Base-by-base conservation (phyloP, 805 yeast species). In the Candida caryicola region DNA sequence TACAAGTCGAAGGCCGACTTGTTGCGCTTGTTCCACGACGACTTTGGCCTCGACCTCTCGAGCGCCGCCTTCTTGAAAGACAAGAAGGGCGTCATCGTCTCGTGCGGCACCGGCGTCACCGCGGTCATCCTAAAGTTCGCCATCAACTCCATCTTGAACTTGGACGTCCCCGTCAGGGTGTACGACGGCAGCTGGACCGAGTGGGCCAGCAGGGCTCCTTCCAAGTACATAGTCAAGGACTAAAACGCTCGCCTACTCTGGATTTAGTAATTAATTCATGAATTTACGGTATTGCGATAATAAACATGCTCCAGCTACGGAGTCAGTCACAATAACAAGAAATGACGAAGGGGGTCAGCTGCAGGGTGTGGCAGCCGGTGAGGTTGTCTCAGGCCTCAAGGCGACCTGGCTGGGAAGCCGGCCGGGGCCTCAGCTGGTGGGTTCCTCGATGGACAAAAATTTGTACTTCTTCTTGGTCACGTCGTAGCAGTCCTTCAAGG, bases 91-190 rank as follows among this genome's bases (percentile, higher is more conserved):
- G 79, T 85, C 14, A 79, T 93, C 34, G 85, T 84, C 28, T 79
- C 86, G 86, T 93, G 99, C 58, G 99, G 98, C 19, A 83, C 97
- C 0, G 99, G 98, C 32, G 97, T 93, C 34, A 82, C 97, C 8
- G 98, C 97, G 1, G 87, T 91, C 46, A 80, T 93, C 29, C 73
- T 46, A 32, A 83, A 85, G 60, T 67, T 83, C 6, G 98, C 95
- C 40, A 55, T 69, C 31, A 64, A 73, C 34, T 54, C 61, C 4
- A 52, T 71, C 12, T 56, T 62, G 26, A 61, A 66, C 8, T 51
- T 60, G n/a, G 51, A 64, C 9, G 59, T 64, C 13, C 64, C 71
- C 5, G 46, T 69, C 14, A 55, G 66, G 33, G 72, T 68, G 1
- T 67, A 68, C 51, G 99, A 93, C 52, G 99, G 95, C 8, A 79